Evolutionary conservation across 148 eudicot species (phyloP).

Genomic region (Rheum nobile): DNA sequence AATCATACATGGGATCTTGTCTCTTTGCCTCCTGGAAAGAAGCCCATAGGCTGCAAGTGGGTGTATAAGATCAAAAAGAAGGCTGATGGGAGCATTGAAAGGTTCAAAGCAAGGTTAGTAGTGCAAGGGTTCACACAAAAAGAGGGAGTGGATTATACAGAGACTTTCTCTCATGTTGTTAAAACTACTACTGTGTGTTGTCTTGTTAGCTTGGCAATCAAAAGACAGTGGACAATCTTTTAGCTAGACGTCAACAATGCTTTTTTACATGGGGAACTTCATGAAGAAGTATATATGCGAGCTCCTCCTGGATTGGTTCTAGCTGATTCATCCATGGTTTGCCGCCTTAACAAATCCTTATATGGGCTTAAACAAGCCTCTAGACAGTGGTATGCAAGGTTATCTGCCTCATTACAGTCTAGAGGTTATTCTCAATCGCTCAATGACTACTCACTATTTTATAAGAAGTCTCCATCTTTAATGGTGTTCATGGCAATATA

Average conservation of each 20-base stretch:
- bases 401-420: background rate
- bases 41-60: background rate
- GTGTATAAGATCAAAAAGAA: background rate
- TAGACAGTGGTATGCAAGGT: background rate
- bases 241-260: background rate
- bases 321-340: background rate
- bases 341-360: background rate
- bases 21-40: no score
- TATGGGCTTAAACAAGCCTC: background rate
- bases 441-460: background rate
- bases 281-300: background rate
- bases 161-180: background rate
- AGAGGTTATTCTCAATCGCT: no score
- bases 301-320: background rate
- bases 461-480: no score
- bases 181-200: background rate
- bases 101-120: background rate
- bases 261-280: background rate
- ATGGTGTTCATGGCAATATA: no score
- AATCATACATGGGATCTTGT: no score
- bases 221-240: background rate
- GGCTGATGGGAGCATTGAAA: background rate
- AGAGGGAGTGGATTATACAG: background rate
- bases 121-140: background rate
- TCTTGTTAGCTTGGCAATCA: background rate